Percentiles rank a stretch among this genome's conserved stretches.
These are phyloP conservation scores for Pleurostoma richardsiae DNA, from an alignment of 2,329 filamentous ascomycete genomes.

Conservation along the genomic window DNA sequence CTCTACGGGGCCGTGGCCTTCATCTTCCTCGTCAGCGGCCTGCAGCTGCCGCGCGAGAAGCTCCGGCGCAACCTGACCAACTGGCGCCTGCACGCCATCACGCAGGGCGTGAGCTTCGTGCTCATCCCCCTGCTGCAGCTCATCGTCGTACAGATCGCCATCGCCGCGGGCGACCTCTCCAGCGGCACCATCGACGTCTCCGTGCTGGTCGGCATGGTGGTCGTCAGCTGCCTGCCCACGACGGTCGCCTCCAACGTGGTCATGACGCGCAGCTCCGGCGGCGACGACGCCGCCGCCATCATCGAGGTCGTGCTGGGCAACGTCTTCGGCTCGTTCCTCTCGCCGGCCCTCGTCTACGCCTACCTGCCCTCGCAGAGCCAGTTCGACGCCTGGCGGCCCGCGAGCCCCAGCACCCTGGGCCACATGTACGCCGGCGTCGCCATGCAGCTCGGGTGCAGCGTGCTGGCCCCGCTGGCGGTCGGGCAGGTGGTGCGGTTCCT, in stretches of 20 bases:
- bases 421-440: constrained; percentile 63
- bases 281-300: constrained; percentile 60
- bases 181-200: constrained; percentile 57
- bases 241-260: constrained; percentile 71
- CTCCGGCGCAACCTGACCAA: constrained; percentile 57
- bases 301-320: constrained; percentile 69
- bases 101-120: constrained; percentile 63
- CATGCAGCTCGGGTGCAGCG: constrained; percentile 62
- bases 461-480: constrained; percentile 57
- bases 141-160: constrained; percentile 39
- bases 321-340: constrained; percentile 62
- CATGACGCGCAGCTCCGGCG: constrained; percentile 65
- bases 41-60: constrained; percentile 61
- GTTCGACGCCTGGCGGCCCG: constrained; percentile 50
- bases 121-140: constrained; percentile 60
- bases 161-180: constrained; percentile 39
- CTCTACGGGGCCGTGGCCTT: constrained; percentile 64
- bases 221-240: constrained; percentile 64
- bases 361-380: constrained; percentile 48
- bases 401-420: constrained; percentile 45
- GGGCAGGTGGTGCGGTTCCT: constrained; percentile 55
- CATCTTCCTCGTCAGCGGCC: constrained; percentile 67
- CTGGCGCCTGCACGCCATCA: constrained; percentile 63
- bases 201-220: constrained; percentile 62
- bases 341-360: constrained; percentile 58